Evolutionary conservation across 345 rosid species (phyloP).

Genomic region (Eucalyptus cloeziana): DNA sequence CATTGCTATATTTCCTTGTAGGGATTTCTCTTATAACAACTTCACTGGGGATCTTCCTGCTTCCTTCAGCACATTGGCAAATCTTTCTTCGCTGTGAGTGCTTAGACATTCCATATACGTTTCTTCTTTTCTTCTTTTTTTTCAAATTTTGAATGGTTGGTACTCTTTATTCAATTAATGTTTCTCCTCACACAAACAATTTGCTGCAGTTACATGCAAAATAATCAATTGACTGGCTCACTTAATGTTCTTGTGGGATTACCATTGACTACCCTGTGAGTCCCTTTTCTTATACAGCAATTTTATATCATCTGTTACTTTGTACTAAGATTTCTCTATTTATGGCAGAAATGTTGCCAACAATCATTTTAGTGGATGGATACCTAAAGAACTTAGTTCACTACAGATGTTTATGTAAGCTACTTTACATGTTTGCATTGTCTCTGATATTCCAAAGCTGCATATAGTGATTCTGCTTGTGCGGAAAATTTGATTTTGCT

Average conservation of each 20-base stretch:
- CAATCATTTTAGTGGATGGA: slow-evolving; percentile 85
- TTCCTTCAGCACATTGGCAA: slow-evolving; percentile 61
- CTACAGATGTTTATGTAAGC: slow-evolving; percentile 63
- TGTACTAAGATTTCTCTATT: neutral
- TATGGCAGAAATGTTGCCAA: slow-evolving; percentile 81
- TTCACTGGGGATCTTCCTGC: slow-evolving; percentile 82
- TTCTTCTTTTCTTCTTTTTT: neutral
- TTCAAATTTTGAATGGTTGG: neutral
- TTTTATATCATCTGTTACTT: neutral
- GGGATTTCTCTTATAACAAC: slow-evolving; percentile 94
- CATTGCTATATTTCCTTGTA: slow-evolving; percentile 5
- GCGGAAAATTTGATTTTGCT: neutral
- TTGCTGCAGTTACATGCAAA: slow-evolving; percentile 69
- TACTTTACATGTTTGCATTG: neutral
- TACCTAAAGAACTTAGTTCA: slow-evolving; percentile 67
- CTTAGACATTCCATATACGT: neutral
- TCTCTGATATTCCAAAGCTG: neutral
- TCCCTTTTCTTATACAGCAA: neutral
- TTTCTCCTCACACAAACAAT: neutral
- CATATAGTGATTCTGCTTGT: neutral
- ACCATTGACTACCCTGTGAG: slow-evolving; percentile 83
- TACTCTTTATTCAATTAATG: neutral
- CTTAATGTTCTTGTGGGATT: slow-evolving; percentile 48
- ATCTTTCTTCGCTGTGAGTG: slow-evolving; percentile 73
- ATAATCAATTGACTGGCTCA: slow-evolving; percentile 81